phyloP scores from a whole-genome alignment of 1,284 basidiomycete genomes.

The Fistulina hepatica region DNA sequence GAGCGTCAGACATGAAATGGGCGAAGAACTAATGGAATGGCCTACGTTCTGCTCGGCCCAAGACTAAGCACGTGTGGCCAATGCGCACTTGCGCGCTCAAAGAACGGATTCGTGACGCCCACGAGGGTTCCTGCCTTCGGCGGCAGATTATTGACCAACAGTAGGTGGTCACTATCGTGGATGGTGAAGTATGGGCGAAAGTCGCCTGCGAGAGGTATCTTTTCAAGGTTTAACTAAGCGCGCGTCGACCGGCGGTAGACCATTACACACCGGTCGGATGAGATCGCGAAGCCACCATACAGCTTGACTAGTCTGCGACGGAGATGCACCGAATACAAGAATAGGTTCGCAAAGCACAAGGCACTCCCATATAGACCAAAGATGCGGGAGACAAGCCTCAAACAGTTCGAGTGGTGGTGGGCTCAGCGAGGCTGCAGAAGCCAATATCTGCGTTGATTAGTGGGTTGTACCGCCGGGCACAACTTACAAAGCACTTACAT shows the following conservation, averaged over 20 bases:
- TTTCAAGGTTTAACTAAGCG: slow-evolving; percentile 25
- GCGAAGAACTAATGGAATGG: background rate
- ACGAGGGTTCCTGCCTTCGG: slow-evolving; percentile 79
- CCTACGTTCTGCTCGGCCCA: slow-evolving; percentile 34
- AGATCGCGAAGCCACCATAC: slow-evolving; percentile 89
- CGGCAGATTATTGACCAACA: slow-evolving; percentile 72
- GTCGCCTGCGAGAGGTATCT: slow-evolving; percentile 74
- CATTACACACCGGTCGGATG: slow-evolving; percentile 60
- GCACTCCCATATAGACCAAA: slow-evolving; percentile 96
- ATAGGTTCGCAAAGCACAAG: slow-evolving; percentile 82
- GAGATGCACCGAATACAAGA: slow-evolving; percentile 75
- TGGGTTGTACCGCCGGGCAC: slow-evolving; percentile 4
- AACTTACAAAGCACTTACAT: slow-evolving; percentile 34
- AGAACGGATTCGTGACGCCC: slow-evolving; percentile 93
- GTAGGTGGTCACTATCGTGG: slow-evolving; percentile 77
- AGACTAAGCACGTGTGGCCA: slow-evolving; percentile 86
- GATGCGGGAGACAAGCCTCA: slow-evolving; percentile 60
- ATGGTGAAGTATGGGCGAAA: slow-evolving; percentile 94
- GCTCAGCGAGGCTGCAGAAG: slow-evolving; percentile 58
- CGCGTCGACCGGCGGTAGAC: slow-evolving; percentile 5
- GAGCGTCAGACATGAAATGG: background rate
- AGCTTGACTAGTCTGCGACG: slow-evolving; percentile 71
- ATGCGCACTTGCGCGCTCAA: slow-evolving; percentile 78
- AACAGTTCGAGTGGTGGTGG: slow-evolving; percentile 68
- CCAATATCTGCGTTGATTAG: slow-evolving; percentile 50